Conservation (phyloP, 2,329 filamentous ascomycete species). For the Penicillium sclerotigenum region DNA sequence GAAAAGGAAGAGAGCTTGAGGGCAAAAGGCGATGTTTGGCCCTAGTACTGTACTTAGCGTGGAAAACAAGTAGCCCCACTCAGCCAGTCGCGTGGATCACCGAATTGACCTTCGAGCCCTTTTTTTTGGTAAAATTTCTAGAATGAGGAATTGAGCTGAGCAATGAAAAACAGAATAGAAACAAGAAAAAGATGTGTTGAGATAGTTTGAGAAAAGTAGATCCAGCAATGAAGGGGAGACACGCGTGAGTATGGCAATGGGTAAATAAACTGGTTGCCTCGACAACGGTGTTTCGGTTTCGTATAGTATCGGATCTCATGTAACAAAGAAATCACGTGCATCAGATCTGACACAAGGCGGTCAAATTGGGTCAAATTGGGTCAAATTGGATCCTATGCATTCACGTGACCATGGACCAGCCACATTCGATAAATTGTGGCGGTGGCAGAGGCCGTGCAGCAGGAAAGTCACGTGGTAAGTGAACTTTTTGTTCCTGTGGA, state of each 20-base stretch:
- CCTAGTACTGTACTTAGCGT: conserved; percentile 38
- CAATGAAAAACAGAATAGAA: conserved; percentile 5
- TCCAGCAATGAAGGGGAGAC: conserved; percentile 26
- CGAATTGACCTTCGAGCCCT: conserved; percentile 13
- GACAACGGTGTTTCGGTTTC: conserved; percentile 47
- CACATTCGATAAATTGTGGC: not conserved
- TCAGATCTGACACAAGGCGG: not conserved
- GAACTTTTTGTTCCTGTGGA: conserved; percentile 23
- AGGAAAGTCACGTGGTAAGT: conserved; percentile 12
- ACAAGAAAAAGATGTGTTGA: conserved; percentile 7
- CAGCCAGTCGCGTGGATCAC: conserved; percentile 33
- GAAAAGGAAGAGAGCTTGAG: conserved; percentile 35
- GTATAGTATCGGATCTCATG: not conserved
- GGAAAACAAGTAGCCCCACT: conserved; percentile 41
- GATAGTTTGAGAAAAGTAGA: conserved; percentile 12
- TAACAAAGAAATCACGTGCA: not conserved
- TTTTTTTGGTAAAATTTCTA: not conserved
- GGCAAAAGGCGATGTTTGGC: conserved; percentile 44
- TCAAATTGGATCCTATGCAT: not conserved
- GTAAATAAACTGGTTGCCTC: conserved; percentile 36
- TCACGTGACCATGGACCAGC: not conserved
- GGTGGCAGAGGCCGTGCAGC: conserved; percentile 2
- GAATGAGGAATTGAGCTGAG: not conserved
- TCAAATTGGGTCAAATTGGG: not conserved
- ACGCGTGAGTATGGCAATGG: conserved; percentile 17